Evolutionary conservation across 2,329 filamentous ascomycete genomes (phyloP), one percentile per base, ranked within the genome.

Genomic region (Cladosporium cucumerinum): DNA sequence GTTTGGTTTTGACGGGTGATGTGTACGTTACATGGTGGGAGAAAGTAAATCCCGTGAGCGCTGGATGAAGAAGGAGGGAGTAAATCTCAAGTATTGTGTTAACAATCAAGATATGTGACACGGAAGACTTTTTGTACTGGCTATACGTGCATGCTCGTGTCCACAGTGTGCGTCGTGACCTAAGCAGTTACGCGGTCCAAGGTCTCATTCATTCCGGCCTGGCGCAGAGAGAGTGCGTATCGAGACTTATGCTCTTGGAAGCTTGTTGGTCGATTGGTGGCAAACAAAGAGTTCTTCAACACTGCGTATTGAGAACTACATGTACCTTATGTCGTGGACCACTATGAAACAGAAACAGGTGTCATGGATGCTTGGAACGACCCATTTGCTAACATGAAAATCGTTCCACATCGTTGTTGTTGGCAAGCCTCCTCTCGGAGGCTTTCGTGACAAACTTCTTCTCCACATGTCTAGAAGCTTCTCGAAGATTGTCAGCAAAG

Each of bases 401-500:
- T 34, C 28, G 14, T 36, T 18, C 5, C 0, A 39, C 5, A 16
- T 39, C 16, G 34, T 3, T 6, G 14, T 5, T 39, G 34, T 39
- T 39, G 14, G 16, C 16, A 16, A 39, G 12, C 34, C 11, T 39
- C 34, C 18, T 39, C 34, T 18, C 34, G 34, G 16, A 39, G 34
- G 34, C 14, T 7, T 18, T 11, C 2, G n/a, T 46, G 39, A 46
- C 39, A 46, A 46, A 46, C 39, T 39, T 6, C 39, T 46, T 46
- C 55, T 58, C 55, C 36, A 11, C 55, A 16, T 25, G 39, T 58
- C 58, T 21, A 26, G 58, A 61, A 61, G 16, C 43, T 61, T 61
- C 58, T 61, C 26, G 58, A 61, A 61, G 43, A n/a, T 18, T n/a
- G 36, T 28, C n/a, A 30, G n/a, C 58, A 51, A 61, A 36, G 23